Conservation (phyloP, 169 alveolate species). For the Sarcocystis neurona region DNA sequence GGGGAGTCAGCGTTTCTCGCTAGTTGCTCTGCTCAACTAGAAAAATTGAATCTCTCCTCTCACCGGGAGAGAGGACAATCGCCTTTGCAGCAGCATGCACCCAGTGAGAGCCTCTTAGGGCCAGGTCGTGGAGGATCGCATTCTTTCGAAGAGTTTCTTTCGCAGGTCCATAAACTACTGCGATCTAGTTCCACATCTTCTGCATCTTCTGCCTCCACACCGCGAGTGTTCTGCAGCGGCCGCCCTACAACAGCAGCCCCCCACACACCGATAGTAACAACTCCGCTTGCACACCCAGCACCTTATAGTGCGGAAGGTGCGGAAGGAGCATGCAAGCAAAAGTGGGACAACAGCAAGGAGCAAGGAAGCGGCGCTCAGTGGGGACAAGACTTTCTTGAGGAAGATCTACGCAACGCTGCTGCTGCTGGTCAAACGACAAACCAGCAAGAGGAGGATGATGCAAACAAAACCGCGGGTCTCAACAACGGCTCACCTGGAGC, state of each 20-base stretch:
- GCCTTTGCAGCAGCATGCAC: background rate
- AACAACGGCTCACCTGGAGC: too few species aligned
- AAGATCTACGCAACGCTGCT: background rate
- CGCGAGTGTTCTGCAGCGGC: background rate
- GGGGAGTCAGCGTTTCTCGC: background rate
- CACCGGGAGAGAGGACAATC: background rate
- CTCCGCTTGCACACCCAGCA: too few species aligned
- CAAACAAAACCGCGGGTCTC: too few species aligned
- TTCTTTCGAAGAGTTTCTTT: background rate
- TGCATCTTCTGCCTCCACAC: constrained; percentile 16
- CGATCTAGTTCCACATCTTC: background rate
- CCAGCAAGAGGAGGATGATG: too few species aligned
- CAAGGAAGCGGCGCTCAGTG: background rate
- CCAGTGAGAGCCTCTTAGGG: background rate
- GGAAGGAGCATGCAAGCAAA: background rate
- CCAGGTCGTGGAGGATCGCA: background rate
- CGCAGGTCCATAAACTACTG: constrained; percentile 15
- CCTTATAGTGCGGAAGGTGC: background rate
- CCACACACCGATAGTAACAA: too few species aligned
- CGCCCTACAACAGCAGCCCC: background rate
- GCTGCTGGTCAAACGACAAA: too few species aligned
- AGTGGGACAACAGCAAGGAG: background rate
- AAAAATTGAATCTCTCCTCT: background rate
- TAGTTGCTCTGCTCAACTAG: background rate
- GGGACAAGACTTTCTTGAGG: background rate